phyloP scores from a whole-genome alignment of 371 early-diverging fungal species.

The Mortierella sp. region DNA sequence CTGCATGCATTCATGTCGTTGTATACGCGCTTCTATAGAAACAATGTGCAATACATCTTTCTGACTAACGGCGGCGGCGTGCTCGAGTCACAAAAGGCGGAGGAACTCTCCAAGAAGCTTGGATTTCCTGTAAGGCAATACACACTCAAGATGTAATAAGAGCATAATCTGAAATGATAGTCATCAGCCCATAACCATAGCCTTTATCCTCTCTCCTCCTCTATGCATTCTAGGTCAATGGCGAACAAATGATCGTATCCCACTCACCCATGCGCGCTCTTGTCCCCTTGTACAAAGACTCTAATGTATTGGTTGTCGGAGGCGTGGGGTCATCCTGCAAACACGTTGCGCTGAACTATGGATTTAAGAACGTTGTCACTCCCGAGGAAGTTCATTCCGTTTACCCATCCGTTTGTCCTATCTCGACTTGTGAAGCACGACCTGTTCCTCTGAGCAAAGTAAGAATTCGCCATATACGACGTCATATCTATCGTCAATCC shows the following conservation, averaged over 20 bases:
- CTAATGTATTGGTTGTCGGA: conserved; percentile 81
- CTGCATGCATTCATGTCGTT: background rate
- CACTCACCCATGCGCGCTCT: conserved; percentile 89
- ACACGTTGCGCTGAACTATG: conserved; percentile 78
- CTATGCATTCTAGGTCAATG: conserved; percentile 66
- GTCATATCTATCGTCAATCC: conserved; percentile 1
- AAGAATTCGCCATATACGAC: background rate
- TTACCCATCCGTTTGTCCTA: conserved; percentile 83
- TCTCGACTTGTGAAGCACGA: conserved; percentile 57
- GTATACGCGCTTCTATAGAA: conserved; percentile 4
- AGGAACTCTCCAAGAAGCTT: conserved; percentile 72
- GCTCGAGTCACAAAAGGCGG: conserved; percentile 80
- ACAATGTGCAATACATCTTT: conserved; percentile 77
- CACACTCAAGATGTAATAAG: background rate
- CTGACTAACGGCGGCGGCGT: conserved; percentile 94
- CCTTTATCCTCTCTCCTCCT: background rate
- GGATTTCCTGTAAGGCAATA: conserved; percentile 64
- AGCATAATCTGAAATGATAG: no score
- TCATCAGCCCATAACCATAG: background rate
- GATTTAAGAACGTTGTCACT: conserved; percentile 78
- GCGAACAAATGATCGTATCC: conserved; percentile 82
- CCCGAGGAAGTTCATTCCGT: conserved; percentile 83
- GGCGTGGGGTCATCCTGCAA: conserved; percentile 71
- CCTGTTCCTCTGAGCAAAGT: conserved; percentile 39
- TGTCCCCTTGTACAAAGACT: conserved; percentile 66